Evolutionary conservation across 139 green algal species (phyloP).

Genomic region (Chlamydomonas schloesseri): DNA sequence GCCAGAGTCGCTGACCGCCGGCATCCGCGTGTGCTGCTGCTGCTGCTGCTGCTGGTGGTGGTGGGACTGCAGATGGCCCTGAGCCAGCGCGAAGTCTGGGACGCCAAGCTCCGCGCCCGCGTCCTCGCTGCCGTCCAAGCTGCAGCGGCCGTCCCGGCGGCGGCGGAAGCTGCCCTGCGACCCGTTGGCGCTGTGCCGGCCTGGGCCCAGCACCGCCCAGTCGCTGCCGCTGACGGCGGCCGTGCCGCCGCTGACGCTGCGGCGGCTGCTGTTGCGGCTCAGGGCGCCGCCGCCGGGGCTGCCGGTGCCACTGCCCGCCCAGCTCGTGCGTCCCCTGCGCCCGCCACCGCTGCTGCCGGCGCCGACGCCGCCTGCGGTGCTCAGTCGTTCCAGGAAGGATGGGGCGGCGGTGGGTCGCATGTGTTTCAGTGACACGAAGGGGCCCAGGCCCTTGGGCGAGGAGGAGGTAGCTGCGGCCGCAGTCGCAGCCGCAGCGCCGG

Average conservation of each 20-base stretch:
- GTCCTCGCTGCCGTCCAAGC: neutral
- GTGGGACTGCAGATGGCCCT: too few species aligned
- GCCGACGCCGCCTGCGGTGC: neutral
- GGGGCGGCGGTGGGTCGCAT: neutral
- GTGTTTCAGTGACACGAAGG: neutral
- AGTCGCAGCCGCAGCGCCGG: neutral
- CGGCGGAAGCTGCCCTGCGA: neutral
- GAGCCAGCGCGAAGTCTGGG: too few species aligned
- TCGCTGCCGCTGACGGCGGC: neutral
- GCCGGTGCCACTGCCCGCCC: neutral
- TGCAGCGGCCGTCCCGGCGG: neutral
- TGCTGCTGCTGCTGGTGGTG: neutral
- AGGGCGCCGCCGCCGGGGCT: neutral
- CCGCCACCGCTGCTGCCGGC: neutral
- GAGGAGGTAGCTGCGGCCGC: neutral
- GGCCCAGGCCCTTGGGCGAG: neutral
- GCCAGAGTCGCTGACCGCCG: neutral
- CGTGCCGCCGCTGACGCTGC: neutral
- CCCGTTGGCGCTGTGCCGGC: too few species aligned
- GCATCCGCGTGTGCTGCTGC: neutral
- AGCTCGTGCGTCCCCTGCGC: neutral
- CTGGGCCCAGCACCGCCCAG: neutral
- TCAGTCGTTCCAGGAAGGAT: slow-evolving; percentile 35
- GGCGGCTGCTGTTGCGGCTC: neutral
- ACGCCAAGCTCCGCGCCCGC: neutral